Conservation (phyloP, 2,329 filamentous ascomycete genomes). For the Bipolaris sorokiniana region DNA sequence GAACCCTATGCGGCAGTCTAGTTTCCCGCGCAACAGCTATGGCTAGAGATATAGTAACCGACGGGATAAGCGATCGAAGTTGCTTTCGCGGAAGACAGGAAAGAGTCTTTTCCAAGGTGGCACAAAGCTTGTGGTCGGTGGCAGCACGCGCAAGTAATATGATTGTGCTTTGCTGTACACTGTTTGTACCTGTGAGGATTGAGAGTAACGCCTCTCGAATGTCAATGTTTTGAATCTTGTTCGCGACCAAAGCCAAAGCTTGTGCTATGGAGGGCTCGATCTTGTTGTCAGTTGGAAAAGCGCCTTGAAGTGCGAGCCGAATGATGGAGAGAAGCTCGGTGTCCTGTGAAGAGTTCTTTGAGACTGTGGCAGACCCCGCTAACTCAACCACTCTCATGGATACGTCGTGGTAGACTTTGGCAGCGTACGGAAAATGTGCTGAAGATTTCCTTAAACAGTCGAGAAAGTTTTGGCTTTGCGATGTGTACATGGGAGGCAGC, state of each 20-base stretch:
- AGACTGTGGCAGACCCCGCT: slow-evolving; percentile 2
- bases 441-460: slow-evolving; percentile 17
- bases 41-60: slow-evolving; percentile 17
- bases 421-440: slow-evolving; percentile 6
- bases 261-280: background rate
- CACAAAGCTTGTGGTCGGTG: slow-evolving; percentile 1
- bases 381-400: slow-evolving; percentile 20
- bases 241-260: slow-evolving; percentile 9
- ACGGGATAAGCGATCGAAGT: slow-evolving; percentile 12
- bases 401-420: slow-evolving; percentile 10
- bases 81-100: slow-evolving; percentile 19
- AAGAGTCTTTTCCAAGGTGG: slow-evolving; percentile 13
- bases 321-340: slow-evolving; percentile 19
- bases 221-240: slow-evolving; percentile 14
- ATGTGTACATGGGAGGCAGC: slow-evolving; percentile 18
- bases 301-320: slow-evolving; percentile 20
- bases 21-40: slow-evolving; percentile 3
- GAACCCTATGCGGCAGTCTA: background rate
- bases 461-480: slow-evolving; percentile 19
- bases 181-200: slow-evolving; percentile 4
- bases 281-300: slow-evolving; percentile 1
- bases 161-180: background rate
- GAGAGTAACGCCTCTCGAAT: slow-evolving; percentile 6
- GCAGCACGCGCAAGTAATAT: slow-evolving; percentile 7
- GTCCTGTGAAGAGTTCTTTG: slow-evolving; percentile 15